Evolutionary conservation across 192 early-diverging fungal genomes (phyloP).

Genomic region (Linnemannia elongata): DNA sequence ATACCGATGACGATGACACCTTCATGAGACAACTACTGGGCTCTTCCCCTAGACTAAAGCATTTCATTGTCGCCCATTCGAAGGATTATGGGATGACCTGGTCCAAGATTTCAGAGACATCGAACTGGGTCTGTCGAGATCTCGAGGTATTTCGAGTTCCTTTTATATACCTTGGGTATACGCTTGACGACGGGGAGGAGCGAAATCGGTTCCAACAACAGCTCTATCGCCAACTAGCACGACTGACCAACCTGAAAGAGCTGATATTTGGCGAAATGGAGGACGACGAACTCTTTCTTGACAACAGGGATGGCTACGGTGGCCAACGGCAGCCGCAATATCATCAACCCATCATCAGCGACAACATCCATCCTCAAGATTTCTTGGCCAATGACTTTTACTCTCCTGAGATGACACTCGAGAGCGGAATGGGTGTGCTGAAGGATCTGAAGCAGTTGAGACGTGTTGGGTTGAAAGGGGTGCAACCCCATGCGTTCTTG

Average conservation of each 20-base stretch:
- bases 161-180: background rate
- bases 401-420: background rate
- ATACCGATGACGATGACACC: background rate
- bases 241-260: background rate
- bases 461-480: background rate
- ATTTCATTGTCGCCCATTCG: background rate
- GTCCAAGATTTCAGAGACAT: background rate
- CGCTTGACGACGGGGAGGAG: background rate
- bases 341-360: background rate
- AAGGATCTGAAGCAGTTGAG: background rate
- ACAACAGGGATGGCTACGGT: background rate
- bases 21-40: background rate
- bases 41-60: background rate
- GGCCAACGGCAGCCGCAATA: too few species aligned
- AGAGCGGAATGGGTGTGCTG: background rate
- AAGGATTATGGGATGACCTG: background rate
- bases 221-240: background rate
- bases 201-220: background rate
- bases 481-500: background rate
- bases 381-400: background rate
- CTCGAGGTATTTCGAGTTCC: background rate
- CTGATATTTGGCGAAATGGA: background rate
- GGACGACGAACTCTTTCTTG: background rate
- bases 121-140: background rate
- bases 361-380: background rate